phyloP scores from a whole-genome alignment of 2,329 filamentous ascomycete genomes.

The Apiospora pterosperma region DNA sequence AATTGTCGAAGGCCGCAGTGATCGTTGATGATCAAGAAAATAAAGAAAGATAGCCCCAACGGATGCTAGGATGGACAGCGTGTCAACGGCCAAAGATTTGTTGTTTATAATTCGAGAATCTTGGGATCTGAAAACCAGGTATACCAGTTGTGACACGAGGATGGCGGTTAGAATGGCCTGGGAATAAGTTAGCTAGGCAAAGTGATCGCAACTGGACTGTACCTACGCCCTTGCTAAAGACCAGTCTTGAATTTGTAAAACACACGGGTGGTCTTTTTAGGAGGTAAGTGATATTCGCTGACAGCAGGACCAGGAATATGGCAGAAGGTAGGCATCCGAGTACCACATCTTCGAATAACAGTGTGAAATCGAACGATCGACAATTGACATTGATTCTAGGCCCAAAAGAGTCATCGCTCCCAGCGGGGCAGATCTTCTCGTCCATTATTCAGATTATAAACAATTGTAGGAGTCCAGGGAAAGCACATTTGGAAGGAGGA shows the following conservation, averaged over 20 bases:
- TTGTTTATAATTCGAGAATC: conserved; percentile 6
- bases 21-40: conserved; percentile 16
- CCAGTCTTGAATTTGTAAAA: conserved; percentile 8
- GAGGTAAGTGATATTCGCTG: conserved; percentile 5
- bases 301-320: conserved; percentile 15
- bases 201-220: background rate
- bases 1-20: conserved; percentile 20
- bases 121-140: conserved; percentile 14
- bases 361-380: conserved; percentile 26
- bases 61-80: conserved; percentile 13
- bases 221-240: conserved; percentile 13
- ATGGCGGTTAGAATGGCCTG: conserved; percentile 10
- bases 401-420: conserved; percentile 16
- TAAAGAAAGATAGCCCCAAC: conserved; percentile 13
- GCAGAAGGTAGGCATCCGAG: conserved; percentile 17
- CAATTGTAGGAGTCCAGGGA: too few relatives aligned
- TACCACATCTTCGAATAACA: conserved; percentile 24
- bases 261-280: conserved; percentile 4
- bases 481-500: too few relatives aligned
- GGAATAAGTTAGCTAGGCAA: background rate
- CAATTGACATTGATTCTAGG: conserved; percentile 18
- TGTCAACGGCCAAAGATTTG: conserved; percentile 18
- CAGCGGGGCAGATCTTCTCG: background rate
- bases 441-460: background rate
- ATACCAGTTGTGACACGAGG: conserved; percentile 13